A percentile compares a stretch with the other conserved stretches of the same genome.
These are phyloP conservation scores for Turritis glabra DNA, from an alignment of 345 rosid species.

Conservation along the genomic window DNA sequence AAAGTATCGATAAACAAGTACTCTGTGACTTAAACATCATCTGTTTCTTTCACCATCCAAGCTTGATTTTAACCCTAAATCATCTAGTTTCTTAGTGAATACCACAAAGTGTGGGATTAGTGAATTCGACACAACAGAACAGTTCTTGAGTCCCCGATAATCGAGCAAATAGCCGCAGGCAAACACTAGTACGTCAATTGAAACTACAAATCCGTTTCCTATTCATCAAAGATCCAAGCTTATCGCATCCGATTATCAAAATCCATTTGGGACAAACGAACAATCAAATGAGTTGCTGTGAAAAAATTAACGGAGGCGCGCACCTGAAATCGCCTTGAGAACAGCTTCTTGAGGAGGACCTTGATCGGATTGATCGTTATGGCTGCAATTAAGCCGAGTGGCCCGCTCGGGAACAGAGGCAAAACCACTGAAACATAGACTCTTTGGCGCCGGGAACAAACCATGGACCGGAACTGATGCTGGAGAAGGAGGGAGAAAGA, in stretches of 20 bases:
- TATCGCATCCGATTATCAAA: neutral
- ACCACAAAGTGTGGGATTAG: neutral
- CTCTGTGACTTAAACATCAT: neutral
- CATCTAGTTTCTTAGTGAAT: neutral
- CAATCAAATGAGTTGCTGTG: neutral
- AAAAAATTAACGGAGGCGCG: neutral
- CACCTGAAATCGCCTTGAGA: conserved; percentile 95
- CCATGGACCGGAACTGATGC: conserved; percentile 34
- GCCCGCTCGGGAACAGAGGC: conserved; percentile 43
- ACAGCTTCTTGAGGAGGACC: conserved; percentile 94
- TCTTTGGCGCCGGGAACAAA: conserved; percentile 33
- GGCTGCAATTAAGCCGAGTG: conserved; percentile 46
- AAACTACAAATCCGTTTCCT: neutral
- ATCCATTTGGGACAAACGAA: conserved; percentile 11
- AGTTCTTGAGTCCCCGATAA: neutral
- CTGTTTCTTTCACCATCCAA: conserved; percentile 7
- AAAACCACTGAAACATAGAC: conserved; percentile 32
- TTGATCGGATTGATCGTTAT: conserved; percentile 54
- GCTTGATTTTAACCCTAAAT: neutral
- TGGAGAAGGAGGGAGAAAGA: conserved; percentile 40
- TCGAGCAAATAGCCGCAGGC: neutral
- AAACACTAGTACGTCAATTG: neutral
- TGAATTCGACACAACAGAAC: neutral
- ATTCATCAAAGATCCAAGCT: conserved; percentile 4
- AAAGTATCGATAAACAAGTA: neutral